These are phyloP conservation scores for Diplodia intermedia DNA, from an alignment of 2,329 filamentous ascomycete genomes.

Conservation along the genomic window DNA sequence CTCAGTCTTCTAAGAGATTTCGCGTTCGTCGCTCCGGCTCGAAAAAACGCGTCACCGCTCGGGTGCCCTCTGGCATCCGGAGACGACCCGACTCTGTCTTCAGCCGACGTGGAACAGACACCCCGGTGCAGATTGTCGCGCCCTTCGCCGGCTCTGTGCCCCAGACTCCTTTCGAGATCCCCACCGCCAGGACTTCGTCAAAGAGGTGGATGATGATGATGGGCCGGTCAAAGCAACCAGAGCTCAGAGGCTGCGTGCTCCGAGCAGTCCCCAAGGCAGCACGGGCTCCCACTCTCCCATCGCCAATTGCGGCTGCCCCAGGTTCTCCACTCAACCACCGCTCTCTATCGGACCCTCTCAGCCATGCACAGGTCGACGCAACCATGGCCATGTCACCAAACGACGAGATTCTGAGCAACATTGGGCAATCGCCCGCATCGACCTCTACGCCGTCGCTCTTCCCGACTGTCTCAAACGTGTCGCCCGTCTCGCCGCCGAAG, in stretches of 20 bases:
- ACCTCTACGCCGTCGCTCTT: slow-evolving; percentile 34
- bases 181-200: slow-evolving; percentile 5
- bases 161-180: background rate
- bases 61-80: slow-evolving; percentile 4
- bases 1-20: slow-evolving; percentile 8
- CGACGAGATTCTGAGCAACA: slow-evolving; percentile 48
- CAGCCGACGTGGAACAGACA: slow-evolving; percentile 43
- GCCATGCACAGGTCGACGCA: slow-evolving; percentile 38
- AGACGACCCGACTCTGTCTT: slow-evolving; percentile 43
- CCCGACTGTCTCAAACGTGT: slow-evolving; percentile 25
- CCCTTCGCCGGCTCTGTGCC: background rate
- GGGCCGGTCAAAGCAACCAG: slow-evolving; percentile 11
- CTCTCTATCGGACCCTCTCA: slow-evolving; percentile 31
- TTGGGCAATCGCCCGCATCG: slow-evolving; percentile 40
- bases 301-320: slow-evolving; percentile 8
- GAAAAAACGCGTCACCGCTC: background rate
- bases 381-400: slow-evolving; percentile 51
- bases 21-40: slow-evolving; percentile 10
- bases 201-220: slow-evolving; percentile 31
- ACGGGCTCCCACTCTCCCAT: background rate
- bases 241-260: slow-evolving; percentile 42
- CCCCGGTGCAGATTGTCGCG: slow-evolving; percentile 33
- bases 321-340: slow-evolving; percentile 8
- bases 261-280: slow-evolving; percentile 44
- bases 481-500: slow-evolving; percentile 32